phyloP scores from a whole-genome alignment of 805 yeast genomes.

The Isabelozyma heimii region DNA sequence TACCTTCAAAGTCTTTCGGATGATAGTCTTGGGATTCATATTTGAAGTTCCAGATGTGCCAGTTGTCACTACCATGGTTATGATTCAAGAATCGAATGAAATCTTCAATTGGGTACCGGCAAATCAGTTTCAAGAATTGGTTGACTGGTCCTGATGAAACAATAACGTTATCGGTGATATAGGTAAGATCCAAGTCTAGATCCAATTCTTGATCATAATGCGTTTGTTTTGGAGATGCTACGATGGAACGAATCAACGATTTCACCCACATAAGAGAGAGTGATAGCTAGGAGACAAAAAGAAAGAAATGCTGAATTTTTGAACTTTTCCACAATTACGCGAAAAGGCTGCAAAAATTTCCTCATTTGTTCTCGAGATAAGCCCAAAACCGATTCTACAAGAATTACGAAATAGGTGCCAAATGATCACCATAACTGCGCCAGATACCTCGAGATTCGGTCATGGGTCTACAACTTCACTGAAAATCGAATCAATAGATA shows the following conservation, averaged over 20 bases:
- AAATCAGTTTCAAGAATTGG: constrained; percentile 38
- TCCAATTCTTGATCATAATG: constrained; percentile 18
- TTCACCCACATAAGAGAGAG: constrained; percentile 6
- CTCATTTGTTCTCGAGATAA: background rate
- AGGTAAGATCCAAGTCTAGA: constrained; percentile 57
- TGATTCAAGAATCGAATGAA: constrained; percentile 46
- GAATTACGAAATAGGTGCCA: no score
- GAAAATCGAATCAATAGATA: background rate
- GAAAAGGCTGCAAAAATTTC: background rate
- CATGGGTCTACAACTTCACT: background rate
- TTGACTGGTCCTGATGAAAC: constrained; percentile 77
- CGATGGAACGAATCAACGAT: constrained; percentile 10
- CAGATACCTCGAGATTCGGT: background rate
- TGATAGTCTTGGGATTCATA: constrained; percentile 48
- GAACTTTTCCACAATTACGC: background rate
- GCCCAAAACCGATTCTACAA: background rate
- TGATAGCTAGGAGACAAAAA: background rate
- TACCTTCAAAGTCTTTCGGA: constrained; percentile 32
- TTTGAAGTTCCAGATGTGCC: constrained; percentile 76
- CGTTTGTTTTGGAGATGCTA: constrained; percentile 19
- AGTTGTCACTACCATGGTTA: constrained; percentile 46
- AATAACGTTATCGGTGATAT: constrained; percentile 60
- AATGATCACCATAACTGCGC: no score
- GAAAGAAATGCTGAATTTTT: background rate
- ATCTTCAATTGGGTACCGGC: constrained; percentile 51